Evolutionary conservation across 2,329 filamentous ascomycete genomes (phyloP).

Genomic region (Pyrenochaeta sp.): DNA sequence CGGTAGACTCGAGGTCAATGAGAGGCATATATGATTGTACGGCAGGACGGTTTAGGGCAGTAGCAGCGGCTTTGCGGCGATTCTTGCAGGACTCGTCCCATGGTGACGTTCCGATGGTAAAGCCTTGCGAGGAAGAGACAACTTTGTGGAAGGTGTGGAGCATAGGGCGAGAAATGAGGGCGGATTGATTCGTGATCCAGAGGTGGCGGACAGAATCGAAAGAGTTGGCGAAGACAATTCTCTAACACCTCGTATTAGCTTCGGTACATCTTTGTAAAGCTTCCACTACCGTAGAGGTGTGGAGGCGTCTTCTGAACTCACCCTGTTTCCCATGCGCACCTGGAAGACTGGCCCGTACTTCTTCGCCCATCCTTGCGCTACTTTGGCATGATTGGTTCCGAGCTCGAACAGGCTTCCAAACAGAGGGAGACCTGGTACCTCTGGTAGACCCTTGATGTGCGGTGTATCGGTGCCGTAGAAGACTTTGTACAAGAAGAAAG

Average conservation of each 20-base stretch:
- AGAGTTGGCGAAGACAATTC: conserved; percentile 80
- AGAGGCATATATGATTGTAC: conserved; percentile 84
- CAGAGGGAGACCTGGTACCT: conserved; percentile 57
- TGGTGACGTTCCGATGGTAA: conserved; percentile 83
- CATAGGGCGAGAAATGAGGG: conserved; percentile 78
- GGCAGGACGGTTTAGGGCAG: conserved; percentile 78
- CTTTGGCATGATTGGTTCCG: conserved; percentile 57
- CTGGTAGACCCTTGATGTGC: conserved; percentile 58
- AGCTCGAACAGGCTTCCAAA: conserved; percentile 58
- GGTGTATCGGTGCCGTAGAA: conserved; percentile 58
- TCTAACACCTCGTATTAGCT: conserved; percentile 48
- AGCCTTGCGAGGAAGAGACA: conserved; percentile 77
- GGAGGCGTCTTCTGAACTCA: conserved; percentile 42
- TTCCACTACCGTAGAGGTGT: neutral
- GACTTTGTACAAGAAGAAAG: conserved; percentile 52
- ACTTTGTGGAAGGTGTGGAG: conserved; percentile 85
- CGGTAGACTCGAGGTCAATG: conserved; percentile 77
- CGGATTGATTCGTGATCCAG: conserved; percentile 81
- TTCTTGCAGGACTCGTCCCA: conserved; percentile 85
- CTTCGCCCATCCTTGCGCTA: conserved; percentile 56
- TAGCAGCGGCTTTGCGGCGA: conserved; percentile 79
- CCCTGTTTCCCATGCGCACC: conserved; percentile 70
- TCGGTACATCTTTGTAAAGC: neutral
- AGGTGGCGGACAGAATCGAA: conserved; percentile 77
- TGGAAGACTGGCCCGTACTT: conserved; percentile 62